A percentile compares a stretch with the other conserved stretches of the same genome.
These are phyloP conservation scores for Hirsutella rhossiliensis DNA, from an alignment of 2,329 filamentous ascomycete species.

Conservation along the genomic window DNA sequence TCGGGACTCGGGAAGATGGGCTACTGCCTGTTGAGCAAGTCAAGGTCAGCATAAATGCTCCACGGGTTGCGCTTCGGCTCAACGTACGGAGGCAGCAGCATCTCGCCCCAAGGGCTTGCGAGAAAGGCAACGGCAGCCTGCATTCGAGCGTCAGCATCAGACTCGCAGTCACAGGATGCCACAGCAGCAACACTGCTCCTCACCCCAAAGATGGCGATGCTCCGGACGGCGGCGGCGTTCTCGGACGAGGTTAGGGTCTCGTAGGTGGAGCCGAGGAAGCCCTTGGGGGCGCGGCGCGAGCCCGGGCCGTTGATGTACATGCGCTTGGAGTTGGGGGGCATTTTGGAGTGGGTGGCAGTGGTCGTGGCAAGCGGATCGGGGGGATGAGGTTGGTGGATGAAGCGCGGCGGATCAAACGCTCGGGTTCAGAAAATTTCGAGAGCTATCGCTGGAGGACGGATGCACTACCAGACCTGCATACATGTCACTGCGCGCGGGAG, in stretches of 20 bases:
- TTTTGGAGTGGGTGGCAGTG: not conserved
- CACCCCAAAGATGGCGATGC: slow-evolving; percentile 57
- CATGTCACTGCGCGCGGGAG: too few species aligned
- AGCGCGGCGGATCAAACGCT: too few species aligned
- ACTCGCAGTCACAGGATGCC: not conserved
- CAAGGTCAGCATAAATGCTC: not conserved
- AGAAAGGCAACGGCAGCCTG: slow-evolving; percentile 43
- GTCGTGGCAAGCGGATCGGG: not conserved
- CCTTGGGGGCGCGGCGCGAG: slow-evolving; percentile 28
- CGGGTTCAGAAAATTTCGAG: too few species aligned
- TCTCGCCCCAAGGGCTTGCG: slow-evolving; percentile 54
- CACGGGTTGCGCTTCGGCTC: not conserved
- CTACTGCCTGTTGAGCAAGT: slow-evolving; percentile 1
- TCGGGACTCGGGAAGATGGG: not conserved
- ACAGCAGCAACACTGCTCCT: slow-evolving; percentile 18
- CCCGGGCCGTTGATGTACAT: slow-evolving; percentile 37
- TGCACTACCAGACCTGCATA: too few species aligned
- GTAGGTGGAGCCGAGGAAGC: slow-evolving; percentile 47
- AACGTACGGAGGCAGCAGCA: slow-evolving; percentile 52
- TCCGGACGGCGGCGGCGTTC: slow-evolving; percentile 57
- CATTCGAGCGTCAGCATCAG: slow-evolving; percentile 3
- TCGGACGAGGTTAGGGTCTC: slow-evolving; percentile 52
- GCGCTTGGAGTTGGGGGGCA: slow-evolving; percentile 51
- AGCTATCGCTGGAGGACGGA: too few species aligned
- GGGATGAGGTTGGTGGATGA: not conserved